Evolutionary conservation across 169 alveolate species (phyloP).

Genomic region (Cryptosporidium xiaoi): DNA sequence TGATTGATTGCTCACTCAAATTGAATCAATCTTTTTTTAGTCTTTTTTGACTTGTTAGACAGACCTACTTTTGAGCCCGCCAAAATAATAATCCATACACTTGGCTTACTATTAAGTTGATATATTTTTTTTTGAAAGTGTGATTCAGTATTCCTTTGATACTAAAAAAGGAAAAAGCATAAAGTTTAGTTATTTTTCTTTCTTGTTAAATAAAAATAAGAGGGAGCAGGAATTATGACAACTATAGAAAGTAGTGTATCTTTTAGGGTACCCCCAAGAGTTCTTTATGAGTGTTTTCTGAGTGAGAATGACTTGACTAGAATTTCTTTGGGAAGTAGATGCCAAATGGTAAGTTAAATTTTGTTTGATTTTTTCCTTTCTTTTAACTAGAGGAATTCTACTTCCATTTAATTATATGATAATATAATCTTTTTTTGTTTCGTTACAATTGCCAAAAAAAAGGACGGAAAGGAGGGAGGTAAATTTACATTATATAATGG

Average conservation of each 20-base stretch:
- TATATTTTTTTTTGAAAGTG: not conserved
- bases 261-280: conserved; percentile 68
- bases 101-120: not conserved
- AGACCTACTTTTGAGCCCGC: not conserved
- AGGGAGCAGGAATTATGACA: not conserved
- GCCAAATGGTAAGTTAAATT: conserved; percentile 48
- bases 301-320: conserved; percentile 55
- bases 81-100: not conserved
- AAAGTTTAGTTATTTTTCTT: too few species aligned
- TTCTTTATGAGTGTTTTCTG: conserved; percentile 33
- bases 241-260: conserved; percentile 31
- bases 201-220: too few species aligned
- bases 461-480: conserved; percentile 70
- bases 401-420: not conserved
- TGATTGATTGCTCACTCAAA: too few species aligned
- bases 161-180: too few species aligned
- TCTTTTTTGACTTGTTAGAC: too few species aligned
- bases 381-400: too few species aligned
- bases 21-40: too few species aligned
- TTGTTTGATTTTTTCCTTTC: not conserved
- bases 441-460: not conserved
- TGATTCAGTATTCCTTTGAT: not conserved
- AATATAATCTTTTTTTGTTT: not conserved
- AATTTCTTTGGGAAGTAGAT: conserved; percentile 62
- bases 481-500: conserved; percentile 47